Evolutionary conservation across 2,329 filamentous ascomycete genomes (phyloP).

Genomic region (Penicillium glabrum): DNA sequence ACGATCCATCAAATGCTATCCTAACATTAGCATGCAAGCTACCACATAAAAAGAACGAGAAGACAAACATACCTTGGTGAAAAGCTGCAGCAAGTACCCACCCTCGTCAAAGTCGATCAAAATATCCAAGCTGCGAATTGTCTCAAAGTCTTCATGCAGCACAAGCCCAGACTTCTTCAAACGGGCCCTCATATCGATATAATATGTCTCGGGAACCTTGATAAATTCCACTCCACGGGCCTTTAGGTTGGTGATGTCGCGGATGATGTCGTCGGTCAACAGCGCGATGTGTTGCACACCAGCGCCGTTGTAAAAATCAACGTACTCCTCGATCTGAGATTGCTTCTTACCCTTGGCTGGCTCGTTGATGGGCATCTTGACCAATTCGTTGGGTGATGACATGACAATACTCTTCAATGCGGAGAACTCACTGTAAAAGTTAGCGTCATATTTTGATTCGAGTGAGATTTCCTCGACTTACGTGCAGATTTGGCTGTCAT

Average conservation of each 20-base stretch:
- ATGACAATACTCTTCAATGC: constrained; percentile 89
- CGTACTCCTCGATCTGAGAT: constrained; percentile 91
- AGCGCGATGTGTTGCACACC: constrained; percentile 95
- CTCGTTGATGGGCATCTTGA: constrained; percentile 99
- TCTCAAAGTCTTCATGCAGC: constrained; percentile 78
- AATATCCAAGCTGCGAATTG: constrained; percentile 75
- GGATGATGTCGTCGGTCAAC: constrained; percentile 75
- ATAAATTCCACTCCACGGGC: constrained; percentile 94
- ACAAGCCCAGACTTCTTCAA: constrained; percentile 62
- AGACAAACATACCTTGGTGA: constrained; percentile 59
- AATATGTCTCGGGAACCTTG: constrained; percentile 82
- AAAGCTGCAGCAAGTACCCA: constrained; percentile 76
- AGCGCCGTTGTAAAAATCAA: constrained; percentile 84
- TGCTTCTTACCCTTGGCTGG: constrained; percentile 86
- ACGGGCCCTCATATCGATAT: constrained; percentile 71
- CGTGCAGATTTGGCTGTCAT: constrained; percentile 86
- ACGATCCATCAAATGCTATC: constrained; percentile 78
- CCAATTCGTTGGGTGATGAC: constrained; percentile 76
- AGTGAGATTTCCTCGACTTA: constrained; percentile 21
- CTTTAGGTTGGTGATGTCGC: constrained; percentile 72
- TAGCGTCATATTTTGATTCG: background rate
- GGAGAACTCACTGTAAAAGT: constrained; percentile 65
- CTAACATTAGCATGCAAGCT: background rate
- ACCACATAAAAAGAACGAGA: background rate
- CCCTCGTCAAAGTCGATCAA: constrained; percentile 93